Evolutionary conservation across 371 early-diverging fungal genomes (phyloP), one percentile per base, ranked within the genome.

Genomic region (Mycotypha africana): DNA sequence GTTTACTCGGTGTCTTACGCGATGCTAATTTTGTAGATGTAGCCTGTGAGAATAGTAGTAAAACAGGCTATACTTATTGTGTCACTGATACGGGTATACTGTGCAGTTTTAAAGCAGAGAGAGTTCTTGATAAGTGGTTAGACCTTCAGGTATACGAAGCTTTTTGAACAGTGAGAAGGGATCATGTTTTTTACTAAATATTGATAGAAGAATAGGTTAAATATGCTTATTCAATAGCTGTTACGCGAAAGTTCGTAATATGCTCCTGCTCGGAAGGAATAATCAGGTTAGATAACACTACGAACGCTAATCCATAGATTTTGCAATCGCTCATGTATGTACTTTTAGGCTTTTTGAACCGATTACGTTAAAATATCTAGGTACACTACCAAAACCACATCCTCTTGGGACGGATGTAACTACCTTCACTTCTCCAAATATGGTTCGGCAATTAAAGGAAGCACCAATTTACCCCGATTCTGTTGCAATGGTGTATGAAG

Each of bases 81-180:
- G 58, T 89, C 28, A 87, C 86, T 6, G 78, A 81, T 17, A 73
- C 65, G 38, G 89, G 90, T 17, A 64, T 81, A 15, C 69, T 92
- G 21, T 78, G 85, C 46, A 53, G 76, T 38, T 88, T 92, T 42
- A 75, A 81, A 25, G 77, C 79, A 41, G 77, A 66, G 1, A 60
- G 84, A 37, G 65, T 77, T 7, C 63, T 91, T 61, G 85, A 86
- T 38, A 88, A 85, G 57, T 90, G 87, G 88, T 79, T 90, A 19
- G 81, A 90, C 58, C 63, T 90, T 37, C 82, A 87, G 70, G 85
- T 84, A n/a, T n/a, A n/a, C n/a, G n/a, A n/a, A n/a, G n/a, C n/a
- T n/a, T n/a, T n/a, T n/a, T n/a, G n/a, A n/a, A n/a, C n/a, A n/a
- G n/a, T n/a, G n/a, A n/a, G n/a, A n/a, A n/a, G n/a, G n/a, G n/a